phyloP scores from a whole-genome alignment of 1,284 basidiomycete species.

The Anthracocystis setariae region DNA sequence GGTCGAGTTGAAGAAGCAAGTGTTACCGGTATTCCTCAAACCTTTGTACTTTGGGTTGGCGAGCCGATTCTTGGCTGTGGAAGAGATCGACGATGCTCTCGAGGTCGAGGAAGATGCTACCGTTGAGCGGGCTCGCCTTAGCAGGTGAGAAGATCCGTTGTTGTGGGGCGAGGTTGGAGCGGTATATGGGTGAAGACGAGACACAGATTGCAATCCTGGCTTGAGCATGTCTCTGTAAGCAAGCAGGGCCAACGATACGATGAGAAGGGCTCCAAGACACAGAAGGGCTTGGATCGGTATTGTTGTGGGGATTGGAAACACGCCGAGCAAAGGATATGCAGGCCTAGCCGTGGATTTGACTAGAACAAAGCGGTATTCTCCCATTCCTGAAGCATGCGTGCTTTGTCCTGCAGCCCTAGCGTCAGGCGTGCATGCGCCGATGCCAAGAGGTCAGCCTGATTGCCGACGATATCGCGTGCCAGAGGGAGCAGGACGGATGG shows the following conservation, averaged over 20 bases:
- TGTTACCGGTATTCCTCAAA: slow-evolving; percentile 63
- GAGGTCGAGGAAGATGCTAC: slow-evolving; percentile 11
- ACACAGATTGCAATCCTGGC: slow-evolving; percentile 34
- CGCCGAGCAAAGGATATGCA: slow-evolving; percentile 29
- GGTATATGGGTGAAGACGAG: slow-evolving; percentile 32
- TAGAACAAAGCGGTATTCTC: slow-evolving; percentile 35
- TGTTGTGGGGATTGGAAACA: slow-evolving; percentile 20
- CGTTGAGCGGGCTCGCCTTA: slow-evolving; percentile 30
- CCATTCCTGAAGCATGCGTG: slow-evolving; percentile 19
- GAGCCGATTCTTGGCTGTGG: slow-evolving; percentile 6
- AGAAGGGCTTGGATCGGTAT: slow-evolving; percentile 27
- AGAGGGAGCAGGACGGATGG: background rate
- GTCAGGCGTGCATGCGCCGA: background rate
- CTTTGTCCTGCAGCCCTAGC: background rate
- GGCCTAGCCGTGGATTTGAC: slow-evolving; percentile 30
- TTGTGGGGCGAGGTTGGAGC: slow-evolving; percentile 20
- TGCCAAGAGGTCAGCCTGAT: background rate
- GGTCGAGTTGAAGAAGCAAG: slow-evolving; percentile 66
- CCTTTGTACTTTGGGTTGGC: slow-evolving; percentile 47
- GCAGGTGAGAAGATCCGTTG: slow-evolving; percentile 5
- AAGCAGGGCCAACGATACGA: slow-evolving; percentile 13
- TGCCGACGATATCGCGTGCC: slow-evolving; percentile 3
- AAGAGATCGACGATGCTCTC: slow-evolving; percentile 7
- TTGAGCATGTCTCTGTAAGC: slow-evolving; percentile 40
- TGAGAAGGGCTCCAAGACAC: slow-evolving; percentile 14